These are phyloP conservation scores for Pleurotus pulmonarius DNA, from an alignment of 768 basidiomycete genomes.

Conservation along the genomic window DNA sequence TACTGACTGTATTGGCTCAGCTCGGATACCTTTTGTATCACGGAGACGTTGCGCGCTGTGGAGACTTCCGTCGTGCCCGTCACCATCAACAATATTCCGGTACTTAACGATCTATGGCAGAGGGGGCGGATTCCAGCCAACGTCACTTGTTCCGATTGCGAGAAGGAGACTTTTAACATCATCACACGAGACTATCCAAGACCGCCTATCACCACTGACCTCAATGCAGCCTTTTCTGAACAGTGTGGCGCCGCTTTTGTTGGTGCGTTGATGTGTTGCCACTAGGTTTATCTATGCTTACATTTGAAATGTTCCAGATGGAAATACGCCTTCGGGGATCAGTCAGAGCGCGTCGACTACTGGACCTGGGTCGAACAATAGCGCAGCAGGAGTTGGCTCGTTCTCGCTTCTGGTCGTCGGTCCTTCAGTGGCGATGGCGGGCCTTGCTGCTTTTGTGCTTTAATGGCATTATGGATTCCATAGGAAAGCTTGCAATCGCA, in stretches of 20 bases:
- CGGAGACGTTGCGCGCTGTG: slow-evolving; percentile 52
- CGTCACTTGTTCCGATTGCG: slow-evolving; percentile 49
- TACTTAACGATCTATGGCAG: slow-evolving; percentile 5
- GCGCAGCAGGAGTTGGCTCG: slow-evolving; percentile 13
- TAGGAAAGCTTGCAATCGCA: no score
- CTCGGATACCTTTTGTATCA: slow-evolving; percentile 41
- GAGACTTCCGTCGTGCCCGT: slow-evolving; percentile 38
- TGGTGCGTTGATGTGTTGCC: slow-evolving; percentile 30
- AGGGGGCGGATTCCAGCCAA: slow-evolving; percentile 21
- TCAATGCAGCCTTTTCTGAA: slow-evolving; percentile 22
- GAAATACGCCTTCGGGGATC: slow-evolving; percentile 31
- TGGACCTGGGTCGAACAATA: slow-evolving; percentile 12
- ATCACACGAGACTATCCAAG: slow-evolving; percentile 21
- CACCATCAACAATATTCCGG: slow-evolving; percentile 25
- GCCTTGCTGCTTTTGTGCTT: no score
- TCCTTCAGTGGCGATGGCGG: no score
- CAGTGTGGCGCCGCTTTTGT: slow-evolving; percentile 53
- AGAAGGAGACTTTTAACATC: slow-evolving; percentile 49
- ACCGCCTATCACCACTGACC: slow-evolving; percentile 27
- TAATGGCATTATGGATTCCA: no score
- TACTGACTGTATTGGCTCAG: slow-evolving; percentile 22
- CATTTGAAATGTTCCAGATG: slow-evolving; percentile 26
- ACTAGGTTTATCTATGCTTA: neutral
- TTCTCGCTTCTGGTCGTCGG: slow-evolving; percentile 10
- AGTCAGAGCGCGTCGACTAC: slow-evolving; percentile 26